These are phyloP conservation scores for Kandelia obovata DNA, from an alignment of 345 rosid species.

Conservation along the genomic window DNA sequence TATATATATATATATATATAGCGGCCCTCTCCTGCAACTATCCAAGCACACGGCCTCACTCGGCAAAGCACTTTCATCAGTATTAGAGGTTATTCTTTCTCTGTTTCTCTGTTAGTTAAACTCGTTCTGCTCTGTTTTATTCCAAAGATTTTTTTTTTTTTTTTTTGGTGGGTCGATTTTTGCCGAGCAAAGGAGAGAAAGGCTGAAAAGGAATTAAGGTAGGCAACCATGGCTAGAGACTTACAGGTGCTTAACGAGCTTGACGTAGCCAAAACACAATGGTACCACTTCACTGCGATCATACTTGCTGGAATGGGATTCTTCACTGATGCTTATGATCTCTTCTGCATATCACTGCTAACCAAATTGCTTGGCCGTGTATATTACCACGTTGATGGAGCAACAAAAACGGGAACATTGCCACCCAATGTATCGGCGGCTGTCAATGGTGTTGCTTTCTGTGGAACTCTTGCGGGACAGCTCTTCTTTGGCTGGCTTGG, in stretches of 20 bases:
- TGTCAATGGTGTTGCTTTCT: conserved; percentile 71
- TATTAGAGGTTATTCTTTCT: too few species aligned
- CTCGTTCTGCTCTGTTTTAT: too few species aligned
- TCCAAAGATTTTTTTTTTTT: too few species aligned
- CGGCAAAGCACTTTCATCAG: too few species aligned
- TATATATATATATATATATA: too few species aligned
- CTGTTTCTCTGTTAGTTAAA: too few species aligned
- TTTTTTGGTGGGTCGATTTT: too few species aligned
- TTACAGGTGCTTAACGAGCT: conserved; percentile 65
- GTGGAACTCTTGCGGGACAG: conserved; percentile 67
- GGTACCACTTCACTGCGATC: conserved; percentile 80
- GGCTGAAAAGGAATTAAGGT: neutral
- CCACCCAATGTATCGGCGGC: conserved; percentile 76
- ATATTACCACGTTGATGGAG: conserved; percentile 62
- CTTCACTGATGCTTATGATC: conserved; percentile 80
- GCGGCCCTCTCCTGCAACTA: too few species aligned
- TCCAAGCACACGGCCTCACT: too few species aligned
- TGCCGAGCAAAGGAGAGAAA: neutral
- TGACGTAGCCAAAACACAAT: conserved; percentile 70
- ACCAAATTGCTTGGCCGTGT: conserved; percentile 76
- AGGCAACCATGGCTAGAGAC: conserved; percentile 42
- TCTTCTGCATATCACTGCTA: conserved; percentile 77
- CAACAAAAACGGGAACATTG: conserved; percentile 54
- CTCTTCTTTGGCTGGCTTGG: conserved; percentile 88
- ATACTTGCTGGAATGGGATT: conserved; percentile 84